These are phyloP conservation scores for Endothia cerciana DNA, from an alignment of 2,329 filamentous ascomycete genomes.

Conservation along the genomic window DNA sequence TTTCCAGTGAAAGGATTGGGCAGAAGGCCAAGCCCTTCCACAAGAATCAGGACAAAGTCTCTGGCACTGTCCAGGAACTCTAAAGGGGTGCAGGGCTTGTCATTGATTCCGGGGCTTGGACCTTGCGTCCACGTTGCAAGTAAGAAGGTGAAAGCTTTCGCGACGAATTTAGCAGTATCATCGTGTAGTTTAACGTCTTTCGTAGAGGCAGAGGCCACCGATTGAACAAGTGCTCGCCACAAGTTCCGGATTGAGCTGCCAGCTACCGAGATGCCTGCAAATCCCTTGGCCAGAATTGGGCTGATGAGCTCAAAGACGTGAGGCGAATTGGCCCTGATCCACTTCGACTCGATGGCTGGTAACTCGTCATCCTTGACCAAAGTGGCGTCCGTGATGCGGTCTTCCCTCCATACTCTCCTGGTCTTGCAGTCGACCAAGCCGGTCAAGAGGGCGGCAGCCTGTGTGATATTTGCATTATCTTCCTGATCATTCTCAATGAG, in stretches of 20 bases:
- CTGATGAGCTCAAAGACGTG: slow-evolving; percentile 66
- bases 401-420: slow-evolving; percentile 71
- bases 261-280: slow-evolving; percentile 64
- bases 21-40: slow-evolving; percentile 58
- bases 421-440: slow-evolving; percentile 67
- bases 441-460: slow-evolving; percentile 72
- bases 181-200: slow-evolving; percentile 90
- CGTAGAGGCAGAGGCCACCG: slow-evolving; percentile 68
- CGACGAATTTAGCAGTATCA: slow-evolving; percentile 81
- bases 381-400: slow-evolving; percentile 66
- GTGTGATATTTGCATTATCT: slow-evolving; percentile 53
- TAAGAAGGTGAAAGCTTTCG: slow-evolving; percentile 70
- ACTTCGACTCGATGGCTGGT: slow-evolving; percentile 82
- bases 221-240: slow-evolving; percentile 65
- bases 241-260: slow-evolving; percentile 57
- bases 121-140: slow-evolving; percentile 69
- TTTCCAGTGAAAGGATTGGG: slow-evolving; percentile 64
- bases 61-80: slow-evolving; percentile 60
- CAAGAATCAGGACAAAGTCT: slow-evolving; percentile 52
- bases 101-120: slow-evolving; percentile 42
- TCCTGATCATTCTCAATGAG: slow-evolving; percentile 51
- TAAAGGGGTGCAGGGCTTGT: slow-evolving; percentile 50
- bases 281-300: slow-evolving; percentile 63
- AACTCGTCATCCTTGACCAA: slow-evolving; percentile 72
- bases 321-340: slow-evolving; percentile 75